Evolutionary conservation across 1,139 yeast species (phyloP), one percentile per base, ranked within the genome.

Genomic region (Arxiozyma heterogenica): DNA sequence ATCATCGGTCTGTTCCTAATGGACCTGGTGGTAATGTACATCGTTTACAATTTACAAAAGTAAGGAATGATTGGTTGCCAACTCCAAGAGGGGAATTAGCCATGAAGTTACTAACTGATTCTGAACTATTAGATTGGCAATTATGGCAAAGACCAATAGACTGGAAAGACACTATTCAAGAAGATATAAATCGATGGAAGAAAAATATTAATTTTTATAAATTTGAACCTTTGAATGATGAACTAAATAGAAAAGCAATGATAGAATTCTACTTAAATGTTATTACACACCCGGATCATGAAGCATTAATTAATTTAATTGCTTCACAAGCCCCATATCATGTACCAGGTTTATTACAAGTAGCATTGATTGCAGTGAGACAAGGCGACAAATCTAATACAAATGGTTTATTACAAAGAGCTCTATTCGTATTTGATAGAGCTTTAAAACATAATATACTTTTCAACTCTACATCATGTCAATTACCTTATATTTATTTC

Each of bases 11-110:
- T 15, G 80, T 86, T 6, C 76, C 72, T 3, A 66, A 67, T 54
- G 70, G 70, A 2, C 91, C 95, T 0, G 94, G 94, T 9, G 80
- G 88, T 0, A 71, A 83, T 0, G 57, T 57, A 4, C 75, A 90
- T 58, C 84, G 84, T 60, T 70, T 87, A 51, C 74, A 81, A 12
- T 74, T 89, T 55, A 83, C 95, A 0, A 82, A 83, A 62, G 81
- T 89, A 46, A 79, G 85, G 65, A 91, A 86, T 58, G 94, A 86
- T 65, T 88, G 93, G 86, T 69, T 87, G 20, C 95, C 95, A 0
- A 80, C 89, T 0, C 72, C 79, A 21, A 76, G 78, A 55, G 83
- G 84, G 56, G 86, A 86, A 7, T 66, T 87, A 49, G 66, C 70
- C 3, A 82, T 87, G 89, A 83, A 80, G 41, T 83, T 82, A 61